Evolutionary conservation across 495 filamentous ascomycete species (phyloP).

Genomic region (Pseudotulostoma volvatum): DNA sequence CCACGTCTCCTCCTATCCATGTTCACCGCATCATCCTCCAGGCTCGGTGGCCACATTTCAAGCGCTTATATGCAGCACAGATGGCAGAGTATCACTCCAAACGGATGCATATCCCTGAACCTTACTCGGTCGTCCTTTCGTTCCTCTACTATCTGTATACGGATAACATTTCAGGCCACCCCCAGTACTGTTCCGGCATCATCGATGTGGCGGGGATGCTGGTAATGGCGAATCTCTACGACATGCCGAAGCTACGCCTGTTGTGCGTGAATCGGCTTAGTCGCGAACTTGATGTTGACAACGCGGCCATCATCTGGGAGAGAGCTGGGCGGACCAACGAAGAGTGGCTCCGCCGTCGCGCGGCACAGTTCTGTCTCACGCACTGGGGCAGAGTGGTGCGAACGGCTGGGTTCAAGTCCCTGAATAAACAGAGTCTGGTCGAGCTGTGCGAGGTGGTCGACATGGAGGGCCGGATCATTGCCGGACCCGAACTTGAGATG

Average conservation of each 20-base stretch:
- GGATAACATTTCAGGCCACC: conserved; percentile 61
- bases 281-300: conserved; percentile 80
- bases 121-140: conserved; percentile 82
- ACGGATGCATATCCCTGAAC: conserved; percentile 94
- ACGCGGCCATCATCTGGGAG: conserved; percentile 92
- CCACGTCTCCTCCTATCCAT: conserved; percentile 74
- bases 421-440: conserved; percentile 61
- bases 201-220: conserved; percentile 86
- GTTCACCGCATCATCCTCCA: conserved; percentile 83
- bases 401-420: conserved; percentile 65
- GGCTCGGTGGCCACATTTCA: conserved; percentile 92
- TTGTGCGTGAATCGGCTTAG: conserved; percentile 77
- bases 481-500: conserved; percentile 69
- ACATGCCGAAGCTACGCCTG: conserved; percentile 80
- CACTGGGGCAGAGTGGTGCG: conserved; percentile 93
- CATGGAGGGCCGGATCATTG: conserved; percentile 71
- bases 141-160: conserved; percentile 96
- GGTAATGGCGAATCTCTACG: conserved; percentile 94
- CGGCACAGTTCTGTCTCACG: conserved; percentile 71
- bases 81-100: conserved; percentile 96
- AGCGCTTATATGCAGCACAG: conserved; percentile 71
- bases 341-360: conserved; percentile 79
- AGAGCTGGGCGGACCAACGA: conserved; percentile 77
- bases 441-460: conserved; percentile 90
- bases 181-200: conserved; percentile 50